Conservation (phyloP, 148 eudicot species). For the Rhododendron williamsianum region DNA sequence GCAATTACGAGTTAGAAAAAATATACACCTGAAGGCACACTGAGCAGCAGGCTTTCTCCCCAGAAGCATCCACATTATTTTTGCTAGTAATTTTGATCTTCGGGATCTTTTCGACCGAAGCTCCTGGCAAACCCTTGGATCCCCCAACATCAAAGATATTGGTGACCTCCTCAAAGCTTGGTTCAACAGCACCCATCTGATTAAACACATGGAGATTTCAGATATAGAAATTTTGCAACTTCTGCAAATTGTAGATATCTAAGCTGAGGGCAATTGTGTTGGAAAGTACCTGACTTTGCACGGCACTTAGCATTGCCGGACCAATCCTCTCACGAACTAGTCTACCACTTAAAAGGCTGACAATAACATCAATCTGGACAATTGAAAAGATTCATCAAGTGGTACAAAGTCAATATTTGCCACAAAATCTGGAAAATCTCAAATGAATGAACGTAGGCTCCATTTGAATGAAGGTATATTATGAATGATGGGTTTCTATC, state of each 20-base stretch:
- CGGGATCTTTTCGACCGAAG: conserved; percentile 80
- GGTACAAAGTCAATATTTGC: not conserved
- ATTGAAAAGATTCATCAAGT: conserved; percentile 14
- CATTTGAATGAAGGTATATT: too few relatives aligned
- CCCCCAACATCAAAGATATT: conserved; percentile 79
- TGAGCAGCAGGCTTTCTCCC: conserved; percentile 81
- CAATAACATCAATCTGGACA: conserved; percentile 90
- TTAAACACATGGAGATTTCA: conserved; percentile 14
- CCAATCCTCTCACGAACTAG: conserved; percentile 67
- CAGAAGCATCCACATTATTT: conserved; percentile 65
- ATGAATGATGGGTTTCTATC: not conserved
- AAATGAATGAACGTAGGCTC: not conserved
- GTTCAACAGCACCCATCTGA: conserved; percentile 92
- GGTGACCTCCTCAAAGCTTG: conserved; percentile 63
- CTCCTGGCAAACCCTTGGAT: conserved; percentile 73
- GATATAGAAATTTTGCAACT: not conserved
- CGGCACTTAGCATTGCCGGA: conserved; percentile 72
- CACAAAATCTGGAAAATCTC: conserved; percentile 41
- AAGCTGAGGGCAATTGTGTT: not conserved
- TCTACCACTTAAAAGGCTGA: conserved; percentile 85
- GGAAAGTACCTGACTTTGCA: conserved; percentile 84
- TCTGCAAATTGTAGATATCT: not conserved
- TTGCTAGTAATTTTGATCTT: conserved; percentile 64
- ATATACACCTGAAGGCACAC: conserved; percentile 89
- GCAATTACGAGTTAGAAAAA: not conserved